A percentile compares a stretch with the other conserved stretches of the same genome.
These are phyloP conservation scores for Metschnikowia proteae DNA, from an alignment of 805 yeast genomes.

Conservation along the genomic window DNA sequence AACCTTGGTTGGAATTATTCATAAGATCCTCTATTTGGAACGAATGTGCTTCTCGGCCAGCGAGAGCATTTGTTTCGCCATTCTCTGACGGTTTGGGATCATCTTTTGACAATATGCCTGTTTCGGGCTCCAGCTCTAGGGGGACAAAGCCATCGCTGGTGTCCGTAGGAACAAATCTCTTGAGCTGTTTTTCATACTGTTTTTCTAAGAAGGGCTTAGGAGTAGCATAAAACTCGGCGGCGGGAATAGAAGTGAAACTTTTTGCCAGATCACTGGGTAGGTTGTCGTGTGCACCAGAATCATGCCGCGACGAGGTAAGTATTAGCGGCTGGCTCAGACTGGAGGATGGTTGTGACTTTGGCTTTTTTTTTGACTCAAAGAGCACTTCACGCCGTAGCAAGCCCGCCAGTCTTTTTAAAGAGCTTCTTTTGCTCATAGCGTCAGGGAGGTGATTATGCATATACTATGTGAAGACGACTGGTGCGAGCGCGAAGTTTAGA, in stretches of 20 bases:
- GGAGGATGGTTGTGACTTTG: constrained; percentile 1
- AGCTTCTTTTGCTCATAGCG: constrained; percentile 3
- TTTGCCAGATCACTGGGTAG: not conserved
- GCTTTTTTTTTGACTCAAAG: constrained; percentile 11
- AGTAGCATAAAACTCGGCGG: constrained; percentile 12
- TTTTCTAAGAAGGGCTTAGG: constrained; percentile 15
- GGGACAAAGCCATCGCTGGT: constrained; percentile 12
- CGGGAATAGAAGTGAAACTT: constrained; percentile 1
- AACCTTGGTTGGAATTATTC: not conserved
- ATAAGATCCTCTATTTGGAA: not conserved
- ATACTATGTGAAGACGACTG: not conserved
- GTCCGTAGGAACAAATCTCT: constrained; percentile 10
- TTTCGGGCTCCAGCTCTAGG: constrained; percentile 12
- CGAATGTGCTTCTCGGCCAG: not conserved
- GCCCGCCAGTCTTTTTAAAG: constrained; percentile 7
- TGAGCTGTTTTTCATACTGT: constrained; percentile 16
- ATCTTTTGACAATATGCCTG: not conserved
- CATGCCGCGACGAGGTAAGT: constrained; percentile 11
- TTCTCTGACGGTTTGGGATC: not conserved
- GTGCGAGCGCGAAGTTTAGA: not conserved
- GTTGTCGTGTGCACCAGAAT: not conserved
- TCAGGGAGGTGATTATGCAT: constrained; percentile 13
- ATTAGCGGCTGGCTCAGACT: constrained; percentile 16
- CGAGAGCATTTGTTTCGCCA: not conserved
- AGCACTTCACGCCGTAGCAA: constrained; percentile 15